Conservation (phyloP, 164 flowering plant species). For the Buxus sempervirens region DNA sequence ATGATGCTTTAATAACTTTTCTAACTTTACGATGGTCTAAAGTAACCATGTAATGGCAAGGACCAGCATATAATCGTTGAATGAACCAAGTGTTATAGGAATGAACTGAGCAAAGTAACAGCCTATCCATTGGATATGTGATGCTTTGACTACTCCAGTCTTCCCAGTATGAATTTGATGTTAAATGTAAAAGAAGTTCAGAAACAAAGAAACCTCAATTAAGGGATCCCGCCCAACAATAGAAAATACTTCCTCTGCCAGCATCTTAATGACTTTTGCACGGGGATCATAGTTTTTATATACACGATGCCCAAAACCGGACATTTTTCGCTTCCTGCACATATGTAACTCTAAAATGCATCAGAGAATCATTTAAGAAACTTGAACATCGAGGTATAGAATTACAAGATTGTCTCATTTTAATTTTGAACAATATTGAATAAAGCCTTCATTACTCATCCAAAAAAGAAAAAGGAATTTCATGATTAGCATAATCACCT, state of each 20-base stretch:
- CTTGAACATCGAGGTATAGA: background rate
- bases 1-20: too few species aligned
- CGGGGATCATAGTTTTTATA: slow-evolving; percentile 99
- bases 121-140: too few species aligned
- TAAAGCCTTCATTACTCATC: too few species aligned
- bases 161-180: slow-evolving; percentile 2
- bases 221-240: slow-evolving; percentile 98
- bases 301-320: slow-evolving; percentile 99
- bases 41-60: too few species aligned
- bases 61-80: too few species aligned
- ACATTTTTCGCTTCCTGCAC: slow-evolving; percentile 91
- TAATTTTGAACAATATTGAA: too few species aligned
- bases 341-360: background rate
- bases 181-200: background rate
- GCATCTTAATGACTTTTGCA: slow-evolving; percentile 81
- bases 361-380: background rate
- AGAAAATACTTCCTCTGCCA: slow-evolving; percentile 96
- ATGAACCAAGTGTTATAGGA: too few species aligned
- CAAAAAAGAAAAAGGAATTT: too few species aligned
- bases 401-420: too few species aligned
- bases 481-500: slow-evolving; percentile 35
- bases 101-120: too few species aligned
- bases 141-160: too few species aligned
- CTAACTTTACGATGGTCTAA: too few species aligned
- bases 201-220: slow-evolving; percentile 62